Conservation (phyloP, 352 stramenopile genomes). For the Globisporangium solare region DNA sequence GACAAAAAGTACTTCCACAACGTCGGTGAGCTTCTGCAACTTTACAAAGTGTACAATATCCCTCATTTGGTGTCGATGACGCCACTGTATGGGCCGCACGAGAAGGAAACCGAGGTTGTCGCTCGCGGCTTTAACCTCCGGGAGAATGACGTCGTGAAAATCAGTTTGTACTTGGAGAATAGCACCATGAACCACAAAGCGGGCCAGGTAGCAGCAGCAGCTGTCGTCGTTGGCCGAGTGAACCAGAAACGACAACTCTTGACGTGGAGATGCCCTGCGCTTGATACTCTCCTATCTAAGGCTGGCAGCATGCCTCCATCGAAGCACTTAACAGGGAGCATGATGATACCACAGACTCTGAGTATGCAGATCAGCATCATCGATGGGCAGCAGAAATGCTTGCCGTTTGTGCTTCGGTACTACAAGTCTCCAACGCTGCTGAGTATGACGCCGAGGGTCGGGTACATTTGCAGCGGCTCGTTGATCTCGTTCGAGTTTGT, state of each 20-base stretch:
- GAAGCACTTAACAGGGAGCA: slow-evolving; percentile 17
- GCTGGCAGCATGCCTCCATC: slow-evolving; percentile 5
- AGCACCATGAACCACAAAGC: background rate
- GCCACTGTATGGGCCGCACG: slow-evolving; percentile 40
- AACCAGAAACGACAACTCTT: slow-evolving; percentile 43
- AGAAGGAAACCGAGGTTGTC: slow-evolving; percentile 45
- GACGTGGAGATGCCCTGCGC: slow-evolving; percentile 43
- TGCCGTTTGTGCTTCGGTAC: slow-evolving; percentile 56
- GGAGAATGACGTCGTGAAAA: slow-evolving; percentile 33
- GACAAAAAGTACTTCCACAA: slow-evolving; percentile 42
- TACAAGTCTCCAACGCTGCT: slow-evolving; percentile 48
- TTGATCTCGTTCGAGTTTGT: slow-evolving; percentile 64
- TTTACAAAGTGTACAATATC: slow-evolving; percentile 60
- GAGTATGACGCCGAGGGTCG: slow-evolving; percentile 42
- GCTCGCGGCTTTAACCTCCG: slow-evolving; percentile 37
- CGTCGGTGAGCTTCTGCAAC: slow-evolving; percentile 38
- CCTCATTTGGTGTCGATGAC: slow-evolving; percentile 38
- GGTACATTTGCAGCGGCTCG: slow-evolving; percentile 60
- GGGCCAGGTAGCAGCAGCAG: slow-evolving; percentile 10
- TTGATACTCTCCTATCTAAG: slow-evolving; percentile 15
- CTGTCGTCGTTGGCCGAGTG: slow-evolving; percentile 27
- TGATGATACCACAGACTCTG: slow-evolving; percentile 41
- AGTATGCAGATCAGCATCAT: slow-evolving; percentile 57
- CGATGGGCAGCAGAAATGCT: slow-evolving; percentile 33
- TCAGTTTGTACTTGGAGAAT: slow-evolving; percentile 34